Conservation (phyloP, 495 filamentous ascomycete species). For the Trichoderma reesei region DNA sequence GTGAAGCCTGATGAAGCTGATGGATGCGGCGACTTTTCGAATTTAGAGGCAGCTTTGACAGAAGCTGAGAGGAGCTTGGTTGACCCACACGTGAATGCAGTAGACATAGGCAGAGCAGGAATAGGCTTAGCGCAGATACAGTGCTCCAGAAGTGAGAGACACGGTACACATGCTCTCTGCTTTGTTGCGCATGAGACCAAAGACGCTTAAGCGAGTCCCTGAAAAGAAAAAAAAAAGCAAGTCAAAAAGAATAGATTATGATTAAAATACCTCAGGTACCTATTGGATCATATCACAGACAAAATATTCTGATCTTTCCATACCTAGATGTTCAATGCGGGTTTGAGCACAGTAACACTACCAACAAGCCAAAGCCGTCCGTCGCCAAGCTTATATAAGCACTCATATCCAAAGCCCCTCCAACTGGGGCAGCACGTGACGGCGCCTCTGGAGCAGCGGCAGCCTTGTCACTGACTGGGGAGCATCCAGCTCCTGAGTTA, state of each 20-base stretch:
- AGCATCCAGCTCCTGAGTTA: slow-evolving; percentile 7
- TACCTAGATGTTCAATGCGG: neutral
- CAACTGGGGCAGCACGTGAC: neutral
- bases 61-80: neutral
- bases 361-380: neutral
- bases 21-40: neutral
- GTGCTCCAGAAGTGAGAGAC: too few species aligned
- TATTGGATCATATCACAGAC: too few species aligned
- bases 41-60: neutral
- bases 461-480: neutral
- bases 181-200: too few species aligned
- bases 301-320: neutral
- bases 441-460: neutral
- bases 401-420: neutral
- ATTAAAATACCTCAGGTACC: too few species aligned
- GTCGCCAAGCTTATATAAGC: too few species aligned
- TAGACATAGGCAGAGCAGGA: neutral
- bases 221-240: neutral
- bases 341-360: neutral
- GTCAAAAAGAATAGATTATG: neutral
- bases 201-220: too few species aligned
- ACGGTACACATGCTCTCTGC: too few species aligned
- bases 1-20: neutral
- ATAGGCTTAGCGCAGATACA: neutral
- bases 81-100: neutral